Evolutionary conservation across 352 stramenopile genomes (phyloP).

Genomic region (Elongisporangium undulatum): DNA sequence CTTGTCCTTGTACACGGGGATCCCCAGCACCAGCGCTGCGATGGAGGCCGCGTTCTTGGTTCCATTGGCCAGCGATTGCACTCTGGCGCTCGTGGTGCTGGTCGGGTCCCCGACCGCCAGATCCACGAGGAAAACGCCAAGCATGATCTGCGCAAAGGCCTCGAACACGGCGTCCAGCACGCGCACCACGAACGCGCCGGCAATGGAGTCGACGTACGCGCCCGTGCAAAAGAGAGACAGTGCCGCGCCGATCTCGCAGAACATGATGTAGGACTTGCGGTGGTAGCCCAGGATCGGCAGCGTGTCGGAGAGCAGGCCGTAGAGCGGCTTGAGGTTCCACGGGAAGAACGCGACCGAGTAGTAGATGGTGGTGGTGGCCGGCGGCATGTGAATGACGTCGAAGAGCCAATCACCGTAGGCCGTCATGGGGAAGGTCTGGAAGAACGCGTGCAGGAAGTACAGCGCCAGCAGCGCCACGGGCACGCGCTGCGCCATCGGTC

Average conservation of each 20-base stretch:
- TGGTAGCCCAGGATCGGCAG: conserved; percentile 68
- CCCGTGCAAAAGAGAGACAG: conserved; percentile 54
- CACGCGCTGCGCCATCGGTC: conserved; percentile 17
- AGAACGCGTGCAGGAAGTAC: conserved; percentile 80
- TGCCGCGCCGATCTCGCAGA: conserved; percentile 59
- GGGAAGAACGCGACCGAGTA: conserved; percentile 82
- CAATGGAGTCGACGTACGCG: conserved; percentile 43
- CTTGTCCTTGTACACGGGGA: conserved; percentile 65
- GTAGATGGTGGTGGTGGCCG: conserved; percentile 73
- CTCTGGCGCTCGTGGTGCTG: conserved; percentile 46
- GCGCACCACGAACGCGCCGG: conserved; percentile 63
- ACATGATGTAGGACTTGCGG: conserved; percentile 79
- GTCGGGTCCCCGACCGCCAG: conserved; percentile 47
- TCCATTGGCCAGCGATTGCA: conserved; percentile 70
- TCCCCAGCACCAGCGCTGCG: conserved; percentile 45
- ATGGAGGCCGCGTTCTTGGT: conserved; percentile 69
- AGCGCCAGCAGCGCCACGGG: conserved; percentile 56
- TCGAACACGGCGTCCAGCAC: conserved; percentile 67
- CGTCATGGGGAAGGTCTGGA: conserved; percentile 71
- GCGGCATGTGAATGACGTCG: conserved; percentile 69
- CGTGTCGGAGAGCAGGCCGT: conserved; percentile 72
- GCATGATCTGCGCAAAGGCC: conserved; percentile 79
- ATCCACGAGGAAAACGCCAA: conserved; percentile 71
- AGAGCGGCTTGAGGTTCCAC: conserved; percentile 85
- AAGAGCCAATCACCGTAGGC: conserved; percentile 79